phyloP scores from a whole-genome alignment of 2,329 filamentous ascomycete species.

The Colletotrichum eleusines region DNA sequence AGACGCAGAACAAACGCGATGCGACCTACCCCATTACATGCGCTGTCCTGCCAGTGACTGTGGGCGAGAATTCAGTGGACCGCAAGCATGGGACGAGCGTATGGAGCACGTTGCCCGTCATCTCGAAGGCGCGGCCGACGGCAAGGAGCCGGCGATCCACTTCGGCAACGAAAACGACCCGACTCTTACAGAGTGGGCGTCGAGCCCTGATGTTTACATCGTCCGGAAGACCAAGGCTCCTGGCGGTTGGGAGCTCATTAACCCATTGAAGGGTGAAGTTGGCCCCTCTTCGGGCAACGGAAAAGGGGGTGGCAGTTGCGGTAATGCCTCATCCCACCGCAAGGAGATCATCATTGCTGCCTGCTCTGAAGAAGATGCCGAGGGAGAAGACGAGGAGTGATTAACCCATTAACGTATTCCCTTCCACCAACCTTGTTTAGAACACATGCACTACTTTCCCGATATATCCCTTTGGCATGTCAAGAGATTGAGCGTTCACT shows the following conservation, averaged over 20 bases:
- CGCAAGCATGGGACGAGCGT: constrained; percentile 79
- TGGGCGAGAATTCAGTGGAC: constrained; percentile 67
- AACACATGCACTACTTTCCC: neutral
- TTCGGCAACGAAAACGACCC: constrained; percentile 56
- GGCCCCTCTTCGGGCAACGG: constrained; percentile 40
- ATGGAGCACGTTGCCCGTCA: constrained; percentile 92
- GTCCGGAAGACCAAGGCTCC: constrained; percentile 45
- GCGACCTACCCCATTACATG: constrained; percentile 71
- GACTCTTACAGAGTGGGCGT: constrained; percentile 57
- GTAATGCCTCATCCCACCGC: constrained; percentile 11
- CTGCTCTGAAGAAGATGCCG: constrained; percentile 39
- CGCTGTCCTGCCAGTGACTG: constrained; percentile 74
- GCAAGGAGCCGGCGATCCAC: constrained; percentile 47
- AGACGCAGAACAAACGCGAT: constrained; percentile 70
- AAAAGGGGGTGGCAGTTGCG: constrained; percentile 28
- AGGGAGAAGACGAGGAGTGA: constrained; percentile 41
- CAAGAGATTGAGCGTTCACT: neutral
- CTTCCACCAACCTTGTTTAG: neutral
- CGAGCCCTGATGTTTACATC: constrained; percentile 52
- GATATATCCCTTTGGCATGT: constrained; percentile 1
- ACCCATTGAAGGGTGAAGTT: constrained; percentile 45
- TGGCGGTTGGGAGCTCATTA: constrained; percentile 52
- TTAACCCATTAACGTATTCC: neutral
- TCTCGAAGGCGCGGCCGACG: constrained; percentile 68
- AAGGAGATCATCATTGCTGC: constrained; percentile 30